phyloP scores from a whole-genome alignment of 2,329 filamentous ascomycete genomes.

The Huntiella decipiens region DNA sequence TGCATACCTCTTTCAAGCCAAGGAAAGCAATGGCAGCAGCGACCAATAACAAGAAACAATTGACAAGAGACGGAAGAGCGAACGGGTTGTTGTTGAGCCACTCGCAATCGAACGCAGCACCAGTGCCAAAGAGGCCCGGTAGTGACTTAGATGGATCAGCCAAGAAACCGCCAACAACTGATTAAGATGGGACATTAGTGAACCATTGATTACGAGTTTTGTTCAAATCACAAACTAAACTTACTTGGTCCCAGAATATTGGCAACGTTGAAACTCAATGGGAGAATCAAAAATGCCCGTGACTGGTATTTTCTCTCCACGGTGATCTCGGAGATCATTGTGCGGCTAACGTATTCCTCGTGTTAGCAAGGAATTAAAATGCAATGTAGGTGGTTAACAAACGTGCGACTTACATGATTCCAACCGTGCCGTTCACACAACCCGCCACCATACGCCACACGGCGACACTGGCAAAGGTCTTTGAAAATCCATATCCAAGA shows the following conservation, averaged over 20 bases:
- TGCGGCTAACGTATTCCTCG: conserved; percentile 18
- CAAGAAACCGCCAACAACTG: conserved; percentile 44
- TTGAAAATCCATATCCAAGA: conserved; percentile 54
- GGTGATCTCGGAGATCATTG: conserved; percentile 31
- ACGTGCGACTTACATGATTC: conserved; percentile 24
- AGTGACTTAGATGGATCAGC: conserved; percentile 46
- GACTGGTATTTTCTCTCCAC: conserved; percentile 29
- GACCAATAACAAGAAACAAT: conserved; percentile 37
- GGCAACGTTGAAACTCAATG: conserved; percentile 30
- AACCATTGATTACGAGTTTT: not conserved
- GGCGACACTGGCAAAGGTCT: conserved; percentile 42
- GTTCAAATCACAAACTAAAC: conserved; percentile 10
- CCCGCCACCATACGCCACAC: conserved; percentile 50
- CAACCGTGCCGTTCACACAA: conserved; percentile 29
- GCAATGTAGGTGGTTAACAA: not conserved
- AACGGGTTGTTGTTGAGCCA: conserved; percentile 51
- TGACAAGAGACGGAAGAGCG: conserved; percentile 49
- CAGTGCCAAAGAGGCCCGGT: conserved; percentile 42
- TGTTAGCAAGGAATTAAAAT: not conserved
- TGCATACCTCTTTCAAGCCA: conserved; percentile 43
- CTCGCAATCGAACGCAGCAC: conserved; percentile 36
- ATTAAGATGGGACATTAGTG: not conserved
- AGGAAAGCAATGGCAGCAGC: conserved; percentile 38
- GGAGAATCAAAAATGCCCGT: conserved; percentile 27
- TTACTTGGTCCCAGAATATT: conserved; percentile 26